Conservation (phyloP, 306 rosid genomes). For the Carpinus viminea region DNA sequence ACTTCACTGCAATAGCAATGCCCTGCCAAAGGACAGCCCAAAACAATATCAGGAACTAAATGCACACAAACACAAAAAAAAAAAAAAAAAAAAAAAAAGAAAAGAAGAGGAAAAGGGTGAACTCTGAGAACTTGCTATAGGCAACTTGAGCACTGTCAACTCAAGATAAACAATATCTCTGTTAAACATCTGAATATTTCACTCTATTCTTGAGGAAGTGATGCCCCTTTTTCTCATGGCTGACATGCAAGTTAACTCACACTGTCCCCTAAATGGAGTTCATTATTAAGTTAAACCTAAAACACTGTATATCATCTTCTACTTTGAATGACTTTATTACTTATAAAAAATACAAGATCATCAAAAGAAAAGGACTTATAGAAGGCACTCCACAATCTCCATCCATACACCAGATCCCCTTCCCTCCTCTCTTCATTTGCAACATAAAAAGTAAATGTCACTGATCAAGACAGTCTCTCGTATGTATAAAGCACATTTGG, state of each 20-base stretch:
- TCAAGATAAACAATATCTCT: background rate
- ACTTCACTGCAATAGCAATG: conserved; percentile 81
- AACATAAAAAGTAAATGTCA: background rate
- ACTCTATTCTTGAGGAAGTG: too few relatives aligned
- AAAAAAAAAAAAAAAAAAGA: background rate
- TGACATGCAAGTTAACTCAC: too few relatives aligned
- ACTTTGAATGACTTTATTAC: background rate
- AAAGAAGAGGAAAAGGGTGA: background rate
- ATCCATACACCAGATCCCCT: background rate
- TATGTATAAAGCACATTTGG: background rate
- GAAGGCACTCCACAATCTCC: background rate
- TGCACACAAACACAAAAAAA: background rate
- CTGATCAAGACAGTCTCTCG: background rate
- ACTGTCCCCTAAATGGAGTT: too few relatives aligned
- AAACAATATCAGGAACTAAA: background rate
- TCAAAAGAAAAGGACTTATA: background rate
- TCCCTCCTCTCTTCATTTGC: background rate
- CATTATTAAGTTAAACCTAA: too few relatives aligned
- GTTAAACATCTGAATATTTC: too few relatives aligned
- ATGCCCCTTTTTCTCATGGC: too few relatives aligned
- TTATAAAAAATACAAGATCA: background rate
- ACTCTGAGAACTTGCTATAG: background rate
- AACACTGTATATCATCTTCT: too few relatives aligned
- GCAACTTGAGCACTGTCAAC: background rate
- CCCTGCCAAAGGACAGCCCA: conserved; percentile 53